Conservation (phyloP, 345 rosid genomes). For the Turnera subulata region DNA sequence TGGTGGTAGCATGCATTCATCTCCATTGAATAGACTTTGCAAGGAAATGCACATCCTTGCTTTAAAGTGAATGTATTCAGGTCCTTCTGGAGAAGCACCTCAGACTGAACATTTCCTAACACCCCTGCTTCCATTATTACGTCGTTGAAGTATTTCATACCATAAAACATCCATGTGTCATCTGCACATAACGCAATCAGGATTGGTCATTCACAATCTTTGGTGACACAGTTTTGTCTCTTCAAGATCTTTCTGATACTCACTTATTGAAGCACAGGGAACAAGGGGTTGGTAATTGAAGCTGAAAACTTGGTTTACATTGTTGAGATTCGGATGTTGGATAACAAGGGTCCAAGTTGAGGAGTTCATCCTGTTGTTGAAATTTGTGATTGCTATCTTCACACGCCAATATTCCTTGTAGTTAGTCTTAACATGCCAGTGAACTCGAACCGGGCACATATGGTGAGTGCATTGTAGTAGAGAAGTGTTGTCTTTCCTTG, state of each 20-base stretch:
- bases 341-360: slow-evolving; percentile 1
- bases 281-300: slow-evolving; percentile 1
- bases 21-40: not conserved
- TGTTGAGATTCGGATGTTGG: slow-evolving; percentile 7
- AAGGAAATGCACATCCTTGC: not conserved
- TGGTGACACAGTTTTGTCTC: too few relatives aligned
- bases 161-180: too few relatives aligned
- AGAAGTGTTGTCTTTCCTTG: too few relatives aligned
- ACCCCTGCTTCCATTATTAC: too few relatives aligned
- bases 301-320: slow-evolving; percentile 2
- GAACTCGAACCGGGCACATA: slow-evolving; percentile 5
- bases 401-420: slow-evolving; percentile 3
- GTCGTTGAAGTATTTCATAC: too few relatives aligned
- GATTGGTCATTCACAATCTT: too few relatives aligned
- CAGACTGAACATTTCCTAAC: too few relatives aligned
- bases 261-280: not conserved
- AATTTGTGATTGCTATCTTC: slow-evolving; percentile 2
- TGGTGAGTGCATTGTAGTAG: slow-evolving; percentile 7
- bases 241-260: too few relatives aligned
- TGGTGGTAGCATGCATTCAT: too few relatives aligned
- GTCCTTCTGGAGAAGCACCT: too few relatives aligned
- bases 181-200: too few relatives aligned
- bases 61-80: too few relatives aligned
- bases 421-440: slow-evolving; percentile 4
- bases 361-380: slow-evolving; percentile 1